phyloP scores from a whole-genome alignment of 2,329 filamentous ascomycete species.

The Aspergillus amoenus region DNA sequence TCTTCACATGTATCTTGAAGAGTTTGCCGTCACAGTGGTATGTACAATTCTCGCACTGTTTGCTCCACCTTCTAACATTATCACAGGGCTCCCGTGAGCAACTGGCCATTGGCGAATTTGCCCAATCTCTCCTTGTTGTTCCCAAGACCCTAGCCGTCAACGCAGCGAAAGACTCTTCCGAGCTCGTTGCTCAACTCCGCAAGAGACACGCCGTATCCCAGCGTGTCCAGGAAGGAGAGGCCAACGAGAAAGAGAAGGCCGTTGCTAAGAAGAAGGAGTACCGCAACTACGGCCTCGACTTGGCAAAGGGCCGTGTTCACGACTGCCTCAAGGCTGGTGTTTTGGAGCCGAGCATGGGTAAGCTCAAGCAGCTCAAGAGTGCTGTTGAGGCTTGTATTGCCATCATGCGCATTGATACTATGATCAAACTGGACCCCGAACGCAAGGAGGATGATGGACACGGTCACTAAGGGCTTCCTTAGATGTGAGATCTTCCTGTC shows the following conservation, averaged over 20 bases:
- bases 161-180: constrained; percentile 92
- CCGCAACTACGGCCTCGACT: constrained; percentile 96
- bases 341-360: constrained; percentile 95
- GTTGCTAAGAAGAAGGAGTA: constrained; percentile 94
- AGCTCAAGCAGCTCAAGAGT: constrained; percentile 96
- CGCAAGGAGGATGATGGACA: constrained; percentile 79
- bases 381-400: constrained; percentile 97
- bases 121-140: constrained; percentile 87
- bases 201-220: constrained; percentile 93
- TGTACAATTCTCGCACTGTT: constrained; percentile 28
- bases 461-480: constrained; percentile 62
- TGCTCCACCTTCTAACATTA: not conserved
- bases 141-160: constrained; percentile 97
- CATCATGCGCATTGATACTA: constrained; percentile 98
- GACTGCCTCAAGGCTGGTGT: constrained; percentile 95
- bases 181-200: constrained; percentile 92
- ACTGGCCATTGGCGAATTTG: constrained; percentile 96
- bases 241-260: constrained; percentile 77
- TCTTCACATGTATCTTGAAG: constrained; percentile 97
- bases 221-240: constrained; percentile 80
- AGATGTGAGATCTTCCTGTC: constrained; percentile 3
- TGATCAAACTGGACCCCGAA: constrained; percentile 97
- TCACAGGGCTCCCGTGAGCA: constrained; percentile 81
- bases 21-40: constrained; percentile 94
- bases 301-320: constrained; percentile 83